Evolutionary conservation across 1,284 basidiomycete species (phyloP).

Genomic region (Rhodotorula sp.): DNA sequence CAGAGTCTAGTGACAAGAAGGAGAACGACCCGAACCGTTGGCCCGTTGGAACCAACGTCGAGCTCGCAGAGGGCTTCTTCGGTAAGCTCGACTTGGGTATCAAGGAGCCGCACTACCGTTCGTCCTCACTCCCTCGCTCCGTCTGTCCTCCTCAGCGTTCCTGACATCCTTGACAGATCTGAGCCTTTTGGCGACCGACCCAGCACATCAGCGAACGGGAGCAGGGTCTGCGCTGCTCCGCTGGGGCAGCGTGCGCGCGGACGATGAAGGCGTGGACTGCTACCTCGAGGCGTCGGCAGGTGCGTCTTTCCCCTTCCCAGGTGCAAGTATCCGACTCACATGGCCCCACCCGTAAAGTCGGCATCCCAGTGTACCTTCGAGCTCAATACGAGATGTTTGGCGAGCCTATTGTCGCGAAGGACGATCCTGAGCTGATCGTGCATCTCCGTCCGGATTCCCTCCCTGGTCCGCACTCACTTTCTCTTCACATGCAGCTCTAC

Average conservation of each 20-base stretch:
- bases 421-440: constrained; percentile 4
- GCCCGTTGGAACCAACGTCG: constrained; percentile 10
- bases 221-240: constrained; percentile 14
- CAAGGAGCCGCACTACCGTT: not conserved
- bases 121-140: not conserved
- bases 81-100: not conserved
- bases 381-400: not conserved
- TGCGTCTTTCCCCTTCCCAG: not conserved
- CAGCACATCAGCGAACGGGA: constrained; percentile 3
- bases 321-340: too few species aligned
- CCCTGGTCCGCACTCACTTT: not conserved
- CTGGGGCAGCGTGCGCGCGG: constrained; percentile 16
- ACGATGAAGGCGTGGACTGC: constrained; percentile 2
- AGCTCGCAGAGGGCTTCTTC: constrained; percentile 8
- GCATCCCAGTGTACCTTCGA: constrained; percentile 5
- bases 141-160: not conserved
- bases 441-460: not conserved
- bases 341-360: not conserved
- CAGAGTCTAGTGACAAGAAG: not conserved
- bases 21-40: not conserved
- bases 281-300: constrained; percentile 6
- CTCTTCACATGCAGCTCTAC: not conserved
- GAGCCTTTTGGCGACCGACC: constrained; percentile 14
- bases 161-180: not conserved
- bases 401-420: not conserved